Evolutionary conservation across 352 stramenopile genomes (phyloP).

Genomic region (Blastocystis sp.): DNA sequence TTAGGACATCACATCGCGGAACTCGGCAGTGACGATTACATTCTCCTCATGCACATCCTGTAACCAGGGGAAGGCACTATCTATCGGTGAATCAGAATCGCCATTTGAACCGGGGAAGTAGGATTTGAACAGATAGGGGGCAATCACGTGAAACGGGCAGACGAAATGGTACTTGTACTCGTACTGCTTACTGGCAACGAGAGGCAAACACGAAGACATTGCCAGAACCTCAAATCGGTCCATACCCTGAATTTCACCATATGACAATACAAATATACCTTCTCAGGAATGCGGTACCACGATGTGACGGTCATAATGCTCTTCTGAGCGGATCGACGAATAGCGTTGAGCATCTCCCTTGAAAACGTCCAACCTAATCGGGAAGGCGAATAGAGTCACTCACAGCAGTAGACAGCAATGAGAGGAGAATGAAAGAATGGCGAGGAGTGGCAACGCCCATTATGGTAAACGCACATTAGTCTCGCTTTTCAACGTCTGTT

Average conservation of each 20-base stretch:
- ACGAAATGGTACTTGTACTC: constrained; percentile 69
- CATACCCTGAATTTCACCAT: constrained; percentile 48
- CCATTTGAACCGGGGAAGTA: constrained; percentile 51
- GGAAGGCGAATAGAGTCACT: too few relatives aligned
- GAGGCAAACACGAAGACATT: constrained; percentile 63
- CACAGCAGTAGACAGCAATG: too few relatives aligned
- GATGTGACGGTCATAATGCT: constrained; percentile 61
- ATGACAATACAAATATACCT: background rate
- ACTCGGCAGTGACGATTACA: constrained; percentile 68
- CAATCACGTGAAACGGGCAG: constrained; percentile 61
- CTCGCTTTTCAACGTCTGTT: too few relatives aligned
- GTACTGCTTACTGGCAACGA: constrained; percentile 43
- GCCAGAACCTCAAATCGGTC: constrained; percentile 66
- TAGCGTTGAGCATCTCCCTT: constrained; percentile 21
- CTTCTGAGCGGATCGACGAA: constrained; percentile 40
- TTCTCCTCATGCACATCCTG: constrained; percentile 64
- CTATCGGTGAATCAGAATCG: background rate
- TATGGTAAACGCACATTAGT: too few relatives aligned
- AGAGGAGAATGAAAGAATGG: too few relatives aligned
- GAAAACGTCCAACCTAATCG: too few relatives aligned
- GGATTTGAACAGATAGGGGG: constrained; percentile 65
- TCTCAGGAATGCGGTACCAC: constrained; percentile 56
- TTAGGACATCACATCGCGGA: constrained; percentile 32
- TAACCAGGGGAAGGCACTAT: constrained; percentile 52
- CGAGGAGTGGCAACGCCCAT: too few relatives aligned